Percentiles rank a stretch among this genome's conserved stretches.
Conservation (phyloP, 768 basidiomycete genomes). For the Phylloporus sp. region DNA sequence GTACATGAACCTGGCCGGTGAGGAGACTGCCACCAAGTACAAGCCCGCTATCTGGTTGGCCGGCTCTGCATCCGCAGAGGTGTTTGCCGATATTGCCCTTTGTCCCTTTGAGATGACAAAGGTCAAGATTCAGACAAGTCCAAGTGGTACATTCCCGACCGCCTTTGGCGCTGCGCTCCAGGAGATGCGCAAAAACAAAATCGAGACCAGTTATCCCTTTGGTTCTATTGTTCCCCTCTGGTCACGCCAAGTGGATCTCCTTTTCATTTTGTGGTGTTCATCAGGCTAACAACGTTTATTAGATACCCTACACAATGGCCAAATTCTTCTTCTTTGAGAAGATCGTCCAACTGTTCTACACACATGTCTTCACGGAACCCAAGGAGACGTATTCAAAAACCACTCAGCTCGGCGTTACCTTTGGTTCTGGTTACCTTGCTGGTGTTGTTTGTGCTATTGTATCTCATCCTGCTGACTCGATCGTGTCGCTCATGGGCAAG, state of each 20-base stretch:
- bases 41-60: conserved; percentile 91
- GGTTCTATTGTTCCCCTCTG: conserved; percentile 82
- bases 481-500: conserved; percentile 94
- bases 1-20: conserved; percentile 87
- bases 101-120: conserved; percentile 95
- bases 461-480: conserved; percentile 92
- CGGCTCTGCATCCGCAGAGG: conserved; percentile 90
- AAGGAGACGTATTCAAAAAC: conserved; percentile 76
- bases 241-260: conserved; percentile 52
- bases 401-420: conserved; percentile 86
- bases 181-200: conserved; percentile 65
- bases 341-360: conserved; percentile 84
- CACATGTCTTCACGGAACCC: conserved; percentile 76
- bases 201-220: conserved; percentile 80
- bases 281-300: neutral
- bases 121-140: conserved; percentile 84
- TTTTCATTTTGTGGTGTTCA: neutral
- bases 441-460: conserved; percentile 96
- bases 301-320: conserved; percentile 90
- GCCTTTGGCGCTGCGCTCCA: conserved; percentile 65
- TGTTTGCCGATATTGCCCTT: conserved; percentile 94
- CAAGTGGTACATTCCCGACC: conserved; percentile 72
- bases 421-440: conserved; percentile 88
- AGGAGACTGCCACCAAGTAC: conserved; percentile 75
- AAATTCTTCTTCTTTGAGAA: conserved; percentile 97